Evolutionary conservation across 345 rosid genomes (phyloP).

Genomic region (Odontarrhena argentea): DNA sequence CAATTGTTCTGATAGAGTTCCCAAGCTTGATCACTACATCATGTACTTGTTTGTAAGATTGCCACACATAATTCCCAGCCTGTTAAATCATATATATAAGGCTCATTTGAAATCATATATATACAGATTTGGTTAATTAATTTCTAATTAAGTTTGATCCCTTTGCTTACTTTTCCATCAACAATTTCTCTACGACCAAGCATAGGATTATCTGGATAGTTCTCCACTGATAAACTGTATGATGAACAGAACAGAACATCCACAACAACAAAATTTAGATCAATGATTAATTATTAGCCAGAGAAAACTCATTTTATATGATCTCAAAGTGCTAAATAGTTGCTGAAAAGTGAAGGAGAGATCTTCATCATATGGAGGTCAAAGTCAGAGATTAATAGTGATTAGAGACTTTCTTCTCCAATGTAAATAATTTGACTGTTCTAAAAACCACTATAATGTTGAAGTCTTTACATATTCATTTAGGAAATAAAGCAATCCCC

Average conservation of each 20-base stretch:
- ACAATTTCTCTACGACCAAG: conserved; percentile 84
- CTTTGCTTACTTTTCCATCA: conserved; percentile 61
- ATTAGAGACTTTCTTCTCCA: neutral
- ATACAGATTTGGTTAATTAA: neutral
- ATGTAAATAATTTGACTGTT: conserved; percentile 14
- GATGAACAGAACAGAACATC: conserved; percentile 19
- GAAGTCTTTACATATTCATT: neutral
- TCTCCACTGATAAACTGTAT: conserved; percentile 55
- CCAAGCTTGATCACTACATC: conserved; percentile 82
- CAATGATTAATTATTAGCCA: neutral
- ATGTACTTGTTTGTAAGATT: conserved; percentile 76
- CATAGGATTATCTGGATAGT: conserved; percentile 74
- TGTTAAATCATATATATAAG: conserved; percentile 17
- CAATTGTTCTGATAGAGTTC: conserved; percentile 77
- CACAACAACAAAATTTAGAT: neutral
- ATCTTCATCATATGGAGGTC: neutral
- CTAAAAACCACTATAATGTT: neutral
- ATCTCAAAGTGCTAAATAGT: neutral
- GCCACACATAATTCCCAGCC: conserved; percentile 92
- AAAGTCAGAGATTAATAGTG: neutral
- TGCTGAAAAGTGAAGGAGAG: no score
- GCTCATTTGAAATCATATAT: no score
- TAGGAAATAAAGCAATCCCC: neutral
- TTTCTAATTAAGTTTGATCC: no score
- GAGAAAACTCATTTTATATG: neutral